Evolutionary conservation across 495 filamentous ascomycete species (phyloP).

Genomic region (Friedmanniomyces simplex): DNA sequence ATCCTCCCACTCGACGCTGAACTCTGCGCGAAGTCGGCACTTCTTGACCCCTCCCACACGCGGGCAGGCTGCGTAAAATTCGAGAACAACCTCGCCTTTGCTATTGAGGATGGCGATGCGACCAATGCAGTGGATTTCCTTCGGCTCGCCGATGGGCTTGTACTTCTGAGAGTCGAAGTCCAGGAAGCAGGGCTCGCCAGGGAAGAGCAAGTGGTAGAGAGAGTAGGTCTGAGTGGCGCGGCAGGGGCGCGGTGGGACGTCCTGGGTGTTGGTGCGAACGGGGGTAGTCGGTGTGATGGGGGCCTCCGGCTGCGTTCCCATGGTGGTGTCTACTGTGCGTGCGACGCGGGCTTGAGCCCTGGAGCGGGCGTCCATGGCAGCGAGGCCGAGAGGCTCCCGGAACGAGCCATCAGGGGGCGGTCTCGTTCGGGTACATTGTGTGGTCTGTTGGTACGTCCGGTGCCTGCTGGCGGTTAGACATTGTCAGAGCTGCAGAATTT

Average conservation of each 20-base stretch:
- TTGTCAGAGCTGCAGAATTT: too few species aligned
- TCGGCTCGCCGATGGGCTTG: not conserved
- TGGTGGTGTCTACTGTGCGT: not conserved
- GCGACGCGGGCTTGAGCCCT: not conserved
- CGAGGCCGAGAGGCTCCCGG: too few species aligned
- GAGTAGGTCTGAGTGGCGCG: not conserved
- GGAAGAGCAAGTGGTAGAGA: not conserved
- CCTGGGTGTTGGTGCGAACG: not conserved
- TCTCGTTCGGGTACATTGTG: too few species aligned
- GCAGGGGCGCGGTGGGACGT: not conserved
- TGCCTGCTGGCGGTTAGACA: too few species aligned
- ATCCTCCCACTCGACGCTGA: not conserved
- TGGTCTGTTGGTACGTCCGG: too few species aligned
- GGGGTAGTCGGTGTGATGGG: not conserved
- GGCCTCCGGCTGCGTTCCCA: not conserved
- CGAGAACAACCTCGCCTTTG: conserved; percentile 1
- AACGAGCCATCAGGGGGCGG: too few species aligned
- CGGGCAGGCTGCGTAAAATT: conserved; percentile 5
- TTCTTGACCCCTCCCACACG: not conserved
- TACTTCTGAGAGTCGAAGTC: conserved; percentile 5
- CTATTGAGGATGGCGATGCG: not conserved
- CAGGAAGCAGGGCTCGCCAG: not conserved
- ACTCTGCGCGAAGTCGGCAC: not conserved
- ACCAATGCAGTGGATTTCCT: not conserved
- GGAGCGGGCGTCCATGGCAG: not conserved